phyloP scores from a whole-genome alignment of 495 filamentous ascomycete species.

The Neurospora sp. region DNA sequence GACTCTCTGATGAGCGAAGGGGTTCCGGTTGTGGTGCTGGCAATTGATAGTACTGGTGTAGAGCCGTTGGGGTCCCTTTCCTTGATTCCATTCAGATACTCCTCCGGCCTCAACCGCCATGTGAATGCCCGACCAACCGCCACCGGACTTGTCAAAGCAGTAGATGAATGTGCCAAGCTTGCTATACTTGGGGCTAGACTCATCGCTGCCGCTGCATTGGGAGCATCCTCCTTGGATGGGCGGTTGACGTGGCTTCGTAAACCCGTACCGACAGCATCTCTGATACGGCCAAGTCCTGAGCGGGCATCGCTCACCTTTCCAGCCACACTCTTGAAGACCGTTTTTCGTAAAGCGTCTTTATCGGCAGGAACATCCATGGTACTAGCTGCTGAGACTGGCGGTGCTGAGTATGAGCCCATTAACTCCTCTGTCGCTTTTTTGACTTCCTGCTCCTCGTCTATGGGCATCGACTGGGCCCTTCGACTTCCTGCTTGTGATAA shows the following conservation, averaged over 20 bases:
- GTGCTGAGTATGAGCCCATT: conserved; percentile 24
- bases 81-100: conserved; percentile 35
- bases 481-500: conserved; percentile 33
- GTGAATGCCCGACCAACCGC: conserved; percentile 37
- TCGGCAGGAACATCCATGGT: conserved; percentile 35
- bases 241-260: conserved; percentile 38
- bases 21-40: neutral
- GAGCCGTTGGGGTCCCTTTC: conserved; percentile 21
- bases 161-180: conserved; percentile 28
- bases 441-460: conserved; percentile 36
- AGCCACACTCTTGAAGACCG: conserved; percentile 69
- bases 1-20: neutral
- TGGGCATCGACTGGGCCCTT: conserved; percentile 35
- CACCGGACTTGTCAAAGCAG: conserved; percentile 24
- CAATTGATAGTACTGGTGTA: conserved; percentile 1
- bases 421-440: conserved; percentile 31
- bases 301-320: conserved; percentile 74
- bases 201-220: conserved; percentile 14
- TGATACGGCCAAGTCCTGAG: conserved; percentile 73
- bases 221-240: conserved; percentile 36
- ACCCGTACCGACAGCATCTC: conserved; percentile 63
- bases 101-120: conserved; percentile 46
- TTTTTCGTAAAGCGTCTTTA: conserved; percentile 57
- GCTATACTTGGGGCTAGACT: conserved; percentile 24
- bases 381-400: conserved; percentile 25